Conservation (phyloP, 306 rosid genomes). For the Argentina anserina region DNA sequence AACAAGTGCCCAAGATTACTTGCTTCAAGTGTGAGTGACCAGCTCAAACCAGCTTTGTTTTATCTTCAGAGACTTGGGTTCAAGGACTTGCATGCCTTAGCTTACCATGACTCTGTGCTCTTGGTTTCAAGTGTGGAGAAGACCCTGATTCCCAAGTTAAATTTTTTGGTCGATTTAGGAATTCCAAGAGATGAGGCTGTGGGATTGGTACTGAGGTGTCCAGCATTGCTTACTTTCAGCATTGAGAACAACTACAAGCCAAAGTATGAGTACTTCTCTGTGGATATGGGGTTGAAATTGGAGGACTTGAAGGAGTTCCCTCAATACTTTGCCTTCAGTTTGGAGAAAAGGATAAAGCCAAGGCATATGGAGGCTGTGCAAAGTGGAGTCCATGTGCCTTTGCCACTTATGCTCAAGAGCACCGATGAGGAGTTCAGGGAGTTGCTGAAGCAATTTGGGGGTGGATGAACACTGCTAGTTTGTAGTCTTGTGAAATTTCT, state of each 20-base stretch:
- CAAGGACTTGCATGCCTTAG: conserved; percentile 54
- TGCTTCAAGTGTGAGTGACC: conserved; percentile 64
- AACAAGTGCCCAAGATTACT: conserved; percentile 85
- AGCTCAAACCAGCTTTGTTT: conserved; percentile 70
- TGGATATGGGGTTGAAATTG: conserved; percentile 55
- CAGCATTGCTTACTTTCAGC: conserved; percentile 77
- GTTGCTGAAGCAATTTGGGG: conserved; percentile 29
- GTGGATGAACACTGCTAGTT: conserved; percentile 1
- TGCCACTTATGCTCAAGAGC: conserved; percentile 74
- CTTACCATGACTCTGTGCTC: conserved; percentile 60
- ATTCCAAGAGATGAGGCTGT: conserved; percentile 46
- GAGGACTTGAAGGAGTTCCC: conserved; percentile 76
- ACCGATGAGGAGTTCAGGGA: conserved; percentile 71
- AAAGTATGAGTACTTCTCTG: conserved; percentile 55
- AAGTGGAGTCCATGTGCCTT: conserved; percentile 47
- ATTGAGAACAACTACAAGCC: conserved; percentile 80
- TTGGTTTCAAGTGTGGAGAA: conserved; percentile 77
- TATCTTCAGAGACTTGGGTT: conserved; percentile 77
- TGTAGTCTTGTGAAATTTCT: not conserved
- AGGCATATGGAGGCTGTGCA: conserved; percentile 56
- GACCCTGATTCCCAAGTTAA: conserved; percentile 66
- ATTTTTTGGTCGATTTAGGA: conserved; percentile 56
- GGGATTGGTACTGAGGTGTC: conserved; percentile 70
- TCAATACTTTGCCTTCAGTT: conserved; percentile 80
- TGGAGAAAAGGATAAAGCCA: conserved; percentile 88